Evolutionary conservation across 2,329 filamentous ascomycete species (phyloP), one percentile per base, ranked within the genome.

Genomic region (Alternaria panax): DNA sequence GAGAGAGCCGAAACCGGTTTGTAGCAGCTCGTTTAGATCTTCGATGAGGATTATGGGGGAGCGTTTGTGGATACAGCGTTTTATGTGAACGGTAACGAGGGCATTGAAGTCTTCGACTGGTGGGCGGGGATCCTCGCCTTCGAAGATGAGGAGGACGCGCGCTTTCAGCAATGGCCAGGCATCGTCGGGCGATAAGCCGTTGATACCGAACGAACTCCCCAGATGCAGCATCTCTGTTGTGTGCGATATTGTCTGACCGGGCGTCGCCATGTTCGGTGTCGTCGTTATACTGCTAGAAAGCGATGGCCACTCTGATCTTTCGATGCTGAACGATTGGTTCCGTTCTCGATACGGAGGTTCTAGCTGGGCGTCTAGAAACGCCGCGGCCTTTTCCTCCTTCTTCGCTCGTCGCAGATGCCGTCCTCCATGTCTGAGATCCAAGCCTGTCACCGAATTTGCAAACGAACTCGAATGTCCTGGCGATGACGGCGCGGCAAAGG

Each of bases 41-140:
- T 94, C 91, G 11, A 94, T 81, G 58, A 95, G 86, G 38, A 88
- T 81, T 51, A 88, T 87, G 1, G 91, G 90, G 0, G 88, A 86
- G 41, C 91, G 86, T 57, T 89, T 88, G 72, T 92, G 88, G 50
- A 94, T 86, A 74, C 91, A 93, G 60, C 88, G 89, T 69, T 91
- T 88, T 12, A 95, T 88, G 72, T 95, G 91, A 67, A 92, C 86
- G 63, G 85, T 86, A n/a, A 94, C 91, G 1, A 94, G 84, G 18
- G 88, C 84, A 71, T 96, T 96, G 71, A 95, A 89, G 70, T 94
- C 91, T 75, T 96, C 92, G 6, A 95, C 87, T 0, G 92, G 91
- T n/a, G 92, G 82, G 34, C 90, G 85, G 18, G 93, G 80, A 64
- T 93, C 91, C 72, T 94, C 92, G 28, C 90, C 91, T 65, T 93